These are phyloP conservation scores for Tetracladium setigerum DNA, from an alignment of 495 filamentous ascomycete species.

Conservation along the genomic window DNA sequence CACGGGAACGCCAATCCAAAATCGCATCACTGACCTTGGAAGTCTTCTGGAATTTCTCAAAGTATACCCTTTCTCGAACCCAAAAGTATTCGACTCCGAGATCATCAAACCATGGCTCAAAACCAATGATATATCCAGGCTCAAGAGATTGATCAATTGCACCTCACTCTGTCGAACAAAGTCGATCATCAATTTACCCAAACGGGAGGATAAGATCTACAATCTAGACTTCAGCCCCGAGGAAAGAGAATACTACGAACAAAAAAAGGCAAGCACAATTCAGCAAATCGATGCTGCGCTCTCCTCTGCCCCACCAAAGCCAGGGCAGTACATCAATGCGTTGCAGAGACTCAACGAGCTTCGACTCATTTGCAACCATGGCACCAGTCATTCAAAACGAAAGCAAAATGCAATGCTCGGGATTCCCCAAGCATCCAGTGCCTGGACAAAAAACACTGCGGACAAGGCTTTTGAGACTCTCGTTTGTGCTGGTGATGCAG, in stretches of 20 bases:
- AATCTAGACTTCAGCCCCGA: slow-evolving; percentile 22
- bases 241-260: slow-evolving; percentile 26
- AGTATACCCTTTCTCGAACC: slow-evolving; percentile 25
- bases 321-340: slow-evolving; percentile 22
- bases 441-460: slow-evolving; percentile 4
- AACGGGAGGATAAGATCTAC: slow-evolving; percentile 17
- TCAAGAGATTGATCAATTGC: slow-evolving; percentile 30
- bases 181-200: slow-evolving; percentile 24
- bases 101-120: slow-evolving; percentile 7
- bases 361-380: slow-evolving; percentile 34
- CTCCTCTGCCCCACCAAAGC: background rate
- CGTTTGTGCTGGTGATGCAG: background rate
- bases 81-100: slow-evolving; percentile 19
- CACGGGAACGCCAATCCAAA: slow-evolving; percentile 30
- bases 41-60: slow-evolving; percentile 26
- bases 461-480: slow-evolving; percentile 8
- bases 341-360: slow-evolving; percentile 35
- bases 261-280: slow-evolving; percentile 15
- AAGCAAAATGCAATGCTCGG: background rate
- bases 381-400: slow-evolving; percentile 22
- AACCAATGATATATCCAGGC: slow-evolving; percentile 17
- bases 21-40: slow-evolving; percentile 22
- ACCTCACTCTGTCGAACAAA: slow-evolving; percentile 31
- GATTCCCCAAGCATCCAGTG: background rate
- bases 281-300: background rate